Percentiles rank a stretch among this genome's conserved stretches.
phyloP scores from a whole-genome alignment of 2,329 filamentous ascomycete genomes.

The Didymella pinodella region DNA sequence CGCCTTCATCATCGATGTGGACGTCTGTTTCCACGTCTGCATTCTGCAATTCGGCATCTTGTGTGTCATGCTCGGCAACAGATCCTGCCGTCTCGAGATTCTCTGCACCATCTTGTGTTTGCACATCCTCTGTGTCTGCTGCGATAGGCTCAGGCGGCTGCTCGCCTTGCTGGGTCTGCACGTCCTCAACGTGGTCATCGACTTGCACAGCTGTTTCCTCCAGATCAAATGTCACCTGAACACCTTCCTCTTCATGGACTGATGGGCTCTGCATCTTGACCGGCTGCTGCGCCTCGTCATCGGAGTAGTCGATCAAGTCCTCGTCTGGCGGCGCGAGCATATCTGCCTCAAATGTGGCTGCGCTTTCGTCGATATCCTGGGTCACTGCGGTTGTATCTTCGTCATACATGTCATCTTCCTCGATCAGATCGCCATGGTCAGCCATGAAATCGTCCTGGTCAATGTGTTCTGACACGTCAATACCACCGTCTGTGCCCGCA shows the following conservation, averaged over 20 bases:
- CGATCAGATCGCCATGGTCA: conserved; percentile 45
- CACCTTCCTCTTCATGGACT: conserved; percentile 9
- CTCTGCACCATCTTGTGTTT: neutral
- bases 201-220: neutral
- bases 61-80: neutral
- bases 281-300: conserved; percentile 40
- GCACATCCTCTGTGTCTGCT: neutral
- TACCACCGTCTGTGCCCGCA: conserved; percentile 40
- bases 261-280: conserved; percentile 13
- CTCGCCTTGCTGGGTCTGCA: neutral
- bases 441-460: conserved; percentile 51
- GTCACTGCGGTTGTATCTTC: conserved; percentile 20
- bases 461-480: conserved; percentile 26
- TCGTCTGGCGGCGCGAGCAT: conserved; percentile 33
- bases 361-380: conserved; percentile 12
- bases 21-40: conserved; percentile 8
- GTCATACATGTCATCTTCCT: conserved; percentile 35
- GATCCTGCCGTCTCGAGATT: neutral
- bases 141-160: neutral
- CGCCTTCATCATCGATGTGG: conserved; percentile 25
- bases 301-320: conserved; percentile 47
- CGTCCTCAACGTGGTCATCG: neutral
- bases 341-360: conserved; percentile 8
- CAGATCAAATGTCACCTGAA: neutral
- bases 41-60: neutral